Percentiles rank a stretch among this genome's conserved stretches.
phyloP scores from a whole-genome alignment of 1,139 yeast species.

The Nadsonia starkeyi-henricii region DNA sequence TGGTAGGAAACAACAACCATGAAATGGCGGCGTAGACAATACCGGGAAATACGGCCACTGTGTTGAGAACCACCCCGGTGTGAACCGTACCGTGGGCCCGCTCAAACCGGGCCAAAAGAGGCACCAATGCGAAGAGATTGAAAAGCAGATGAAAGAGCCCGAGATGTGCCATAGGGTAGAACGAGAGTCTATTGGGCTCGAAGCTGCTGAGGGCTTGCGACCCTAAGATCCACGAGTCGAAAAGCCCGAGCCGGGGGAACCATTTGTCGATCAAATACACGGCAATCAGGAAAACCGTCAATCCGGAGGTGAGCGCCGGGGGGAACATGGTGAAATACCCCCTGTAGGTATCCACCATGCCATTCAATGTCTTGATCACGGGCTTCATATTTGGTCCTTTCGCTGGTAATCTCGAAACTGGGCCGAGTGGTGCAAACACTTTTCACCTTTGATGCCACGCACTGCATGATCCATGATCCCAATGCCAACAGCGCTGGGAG shows the following conservation, averaged over 20 bases:
- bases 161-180: conserved; percentile 62
- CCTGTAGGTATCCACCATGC: background rate
- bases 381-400: background rate
- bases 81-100: conserved; percentile 68
- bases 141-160: conserved; percentile 48
- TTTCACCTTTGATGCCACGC: too few relatives aligned
- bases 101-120: conserved; percentile 54
- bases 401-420: too few relatives aligned
- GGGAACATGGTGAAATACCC: background rate
- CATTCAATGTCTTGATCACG: background rate
- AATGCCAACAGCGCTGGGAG: too few relatives aligned
- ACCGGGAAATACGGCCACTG: conserved; percentile 59
- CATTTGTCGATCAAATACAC: background rate
- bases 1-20: conserved; percentile 36
- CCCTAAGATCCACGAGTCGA: background rate
- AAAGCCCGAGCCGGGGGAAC: background rate
- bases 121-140: conserved; percentile 48
- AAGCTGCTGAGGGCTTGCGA: background rate
- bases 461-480: too few relatives aligned
- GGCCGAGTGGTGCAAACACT: too few relatives aligned
- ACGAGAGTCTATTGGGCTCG: conserved; percentile 39
- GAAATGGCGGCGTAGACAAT: conserved; percentile 51
- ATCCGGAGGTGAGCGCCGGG: background rate
- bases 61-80: conserved; percentile 69
- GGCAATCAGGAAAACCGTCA: background rate